Percentiles rank a stretch among this genome's conserved stretches.
Evolutionary conservation across 306 rosid genomes (phyloP).

Genomic region (Ceratonia siliqua): DNA sequence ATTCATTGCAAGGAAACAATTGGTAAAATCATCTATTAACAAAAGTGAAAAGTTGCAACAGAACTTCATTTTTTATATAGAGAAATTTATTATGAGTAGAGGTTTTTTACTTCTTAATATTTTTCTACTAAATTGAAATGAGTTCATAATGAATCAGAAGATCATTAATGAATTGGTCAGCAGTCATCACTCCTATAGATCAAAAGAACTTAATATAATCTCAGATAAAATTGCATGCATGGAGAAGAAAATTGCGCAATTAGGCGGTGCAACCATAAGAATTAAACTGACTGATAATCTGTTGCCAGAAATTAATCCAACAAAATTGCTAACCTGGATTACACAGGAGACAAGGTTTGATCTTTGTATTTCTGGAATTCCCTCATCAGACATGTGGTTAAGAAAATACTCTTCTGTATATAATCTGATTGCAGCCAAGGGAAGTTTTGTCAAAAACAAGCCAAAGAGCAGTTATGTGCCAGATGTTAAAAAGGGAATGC

Average conservation of each 20-base stretch:
- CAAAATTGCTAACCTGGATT: constrained; percentile 63
- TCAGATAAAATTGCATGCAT: neutral
- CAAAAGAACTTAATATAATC: constrained; percentile 17
- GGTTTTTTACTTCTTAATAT: neutral
- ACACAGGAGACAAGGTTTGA: constrained; percentile 92
- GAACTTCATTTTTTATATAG: neutral
- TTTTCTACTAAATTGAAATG: constrained; percentile 8
- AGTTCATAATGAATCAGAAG: constrained; percentile 23
- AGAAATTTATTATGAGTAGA: neutral
- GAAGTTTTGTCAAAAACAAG: neutral
- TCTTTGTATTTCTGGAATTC: constrained; percentile 94
- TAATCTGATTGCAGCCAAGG: constrained; percentile 55
- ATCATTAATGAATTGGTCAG: constrained; percentile 6
- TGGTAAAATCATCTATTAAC: neutral
- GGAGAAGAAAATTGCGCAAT: constrained; percentile 26
- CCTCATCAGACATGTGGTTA: constrained; percentile 76
- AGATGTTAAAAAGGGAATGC: constrained; percentile 24
- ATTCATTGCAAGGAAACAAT: neutral
- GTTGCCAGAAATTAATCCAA: constrained; percentile 18
- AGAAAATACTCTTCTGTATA: constrained; percentile 90
- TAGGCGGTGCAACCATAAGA: neutral
- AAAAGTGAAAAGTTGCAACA: neutral
- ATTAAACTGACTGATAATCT: neutral
- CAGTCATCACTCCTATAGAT: constrained; percentile 27
- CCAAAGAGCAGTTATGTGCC: constrained; percentile 14